Conservation (phyloP, 345 rosid species). For the Mallotus nudiflorus region DNA sequence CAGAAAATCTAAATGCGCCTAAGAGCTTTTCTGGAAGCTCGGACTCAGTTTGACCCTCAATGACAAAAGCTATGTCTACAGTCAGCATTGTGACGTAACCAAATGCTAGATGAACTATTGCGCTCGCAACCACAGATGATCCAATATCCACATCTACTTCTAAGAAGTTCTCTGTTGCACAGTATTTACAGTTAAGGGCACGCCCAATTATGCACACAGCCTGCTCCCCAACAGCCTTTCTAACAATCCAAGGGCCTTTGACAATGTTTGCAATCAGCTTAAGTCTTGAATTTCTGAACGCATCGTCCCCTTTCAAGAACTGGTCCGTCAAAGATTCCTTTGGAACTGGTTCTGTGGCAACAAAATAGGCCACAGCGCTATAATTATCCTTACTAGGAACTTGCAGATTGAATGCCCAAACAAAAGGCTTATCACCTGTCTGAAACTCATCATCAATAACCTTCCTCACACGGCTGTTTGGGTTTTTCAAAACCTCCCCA, state of each 20-base stretch:
- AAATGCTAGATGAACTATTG: slow-evolving; percentile 89
- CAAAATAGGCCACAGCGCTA: slow-evolving; percentile 88
- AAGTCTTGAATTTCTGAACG: slow-evolving; percentile 69
- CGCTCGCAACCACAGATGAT: slow-evolving; percentile 93
- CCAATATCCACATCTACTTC: slow-evolving; percentile 96
- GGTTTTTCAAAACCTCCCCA: slow-evolving; percentile 54
- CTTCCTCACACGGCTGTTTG: slow-evolving; percentile 61
- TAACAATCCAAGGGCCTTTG: slow-evolving; percentile 95
- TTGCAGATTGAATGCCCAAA: slow-evolving; percentile 96
- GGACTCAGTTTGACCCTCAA: slow-evolving; percentile 71
- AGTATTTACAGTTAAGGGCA: slow-evolving; percentile 68
- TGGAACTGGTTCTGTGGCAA: slow-evolving; percentile 49
- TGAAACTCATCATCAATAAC: slow-evolving; percentile 57
- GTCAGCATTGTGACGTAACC: slow-evolving; percentile 87
- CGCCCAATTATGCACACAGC: slow-evolving; percentile 93
- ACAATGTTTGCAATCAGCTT: slow-evolving; percentile 93
- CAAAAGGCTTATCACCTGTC: slow-evolving; percentile 61
- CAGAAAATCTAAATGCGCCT: slow-evolving; percentile 85
- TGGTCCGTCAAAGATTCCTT: slow-evolving; percentile 72
- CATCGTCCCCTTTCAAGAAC: slow-evolving; percentile 83
- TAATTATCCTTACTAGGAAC: slow-evolving; percentile 87
- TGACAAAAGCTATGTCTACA: slow-evolving; percentile 85
- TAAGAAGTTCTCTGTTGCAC: slow-evolving; percentile 45
- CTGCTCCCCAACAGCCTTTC: slow-evolving; percentile 97
- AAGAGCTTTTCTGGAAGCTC: slow-evolving; percentile 87